Evolutionary conservation across 441 rosid genomes (phyloP).

Genomic region (Bocquillonia castaneifolia): DNA sequence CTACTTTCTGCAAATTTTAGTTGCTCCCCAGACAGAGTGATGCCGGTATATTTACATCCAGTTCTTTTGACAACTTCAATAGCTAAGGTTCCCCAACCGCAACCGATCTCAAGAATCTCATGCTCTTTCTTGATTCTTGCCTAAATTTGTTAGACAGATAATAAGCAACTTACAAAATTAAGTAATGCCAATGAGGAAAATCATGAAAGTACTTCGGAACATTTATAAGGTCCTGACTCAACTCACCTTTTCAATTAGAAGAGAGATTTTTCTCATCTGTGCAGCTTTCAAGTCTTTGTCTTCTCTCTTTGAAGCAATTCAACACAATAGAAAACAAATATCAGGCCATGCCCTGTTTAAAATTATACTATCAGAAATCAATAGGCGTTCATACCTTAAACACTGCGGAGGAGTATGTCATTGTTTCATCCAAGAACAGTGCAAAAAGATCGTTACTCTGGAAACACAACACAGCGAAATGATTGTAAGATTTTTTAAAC

Average conservation of each 20-base stretch:
- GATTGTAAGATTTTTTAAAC: not conserved
- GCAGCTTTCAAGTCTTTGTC: conserved; percentile 62
- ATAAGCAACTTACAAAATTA: not conserved
- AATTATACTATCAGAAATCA: not conserved
- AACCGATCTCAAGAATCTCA: conserved; percentile 83
- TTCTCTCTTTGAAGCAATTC: conserved; percentile 32
- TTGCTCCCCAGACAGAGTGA: conserved; percentile 68
- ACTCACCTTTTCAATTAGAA: conserved; percentile 66
- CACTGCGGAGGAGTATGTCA: conserved; percentile 83
- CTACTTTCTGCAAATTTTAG: conserved; percentile 57
- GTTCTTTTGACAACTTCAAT: conserved; percentile 73
- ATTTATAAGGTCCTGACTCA: conserved; percentile 14
- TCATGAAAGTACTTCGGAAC: not conserved
- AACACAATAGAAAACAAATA: not conserved
- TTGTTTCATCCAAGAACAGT: conserved; percentile 78
- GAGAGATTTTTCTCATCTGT: conserved; percentile 63
- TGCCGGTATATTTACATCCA: conserved; percentile 76
- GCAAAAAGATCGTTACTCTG: conserved; percentile 82
- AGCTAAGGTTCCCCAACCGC: conserved; percentile 88
- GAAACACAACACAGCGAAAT: conserved; percentile 3
- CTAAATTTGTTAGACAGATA: conserved; percentile 33
- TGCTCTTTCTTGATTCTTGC: conserved; percentile 57
- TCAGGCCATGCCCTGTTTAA: not conserved
- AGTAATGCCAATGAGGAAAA: not conserved
- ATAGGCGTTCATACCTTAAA: conserved; percentile 49